Base-by-base conservation (phyloP, 768 basidiomycete species). In the Phylloporus rhodoxanthus region DNA sequence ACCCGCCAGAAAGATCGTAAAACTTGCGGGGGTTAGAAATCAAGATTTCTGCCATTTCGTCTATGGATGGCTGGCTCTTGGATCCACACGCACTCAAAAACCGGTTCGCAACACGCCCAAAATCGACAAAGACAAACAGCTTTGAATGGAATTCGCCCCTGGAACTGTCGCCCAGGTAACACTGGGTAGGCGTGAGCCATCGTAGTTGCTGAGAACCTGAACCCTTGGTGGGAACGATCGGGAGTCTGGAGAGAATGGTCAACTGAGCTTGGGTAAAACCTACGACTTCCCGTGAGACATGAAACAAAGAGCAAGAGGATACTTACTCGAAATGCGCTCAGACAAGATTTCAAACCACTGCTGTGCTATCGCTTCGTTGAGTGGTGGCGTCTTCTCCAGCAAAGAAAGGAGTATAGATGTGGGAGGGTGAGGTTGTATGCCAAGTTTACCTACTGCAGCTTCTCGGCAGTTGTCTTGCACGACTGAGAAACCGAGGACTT, bases 21-120 rank as follows among this genome's bases (percentile, higher is more conserved):
- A 95, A 91, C 48, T 75, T 72, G 28, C 70, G 72, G 11, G 91
- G 87, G 63, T 91, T 75, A 2, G 73, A 73, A 19, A 94, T 66
- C 37, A 92, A 66, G 46, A 82, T 84, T 45, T 76, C 75, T 0
- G 82, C 84, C 37, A 92, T 75, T 66, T 93, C 91, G 49, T 90
- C 83, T 5, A 92, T 80, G 39, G 81, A 91, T 4, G 95, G 94
- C 60, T 92, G 89, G 37, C 78, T 82, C 60, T 83, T 86, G 14
- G 93, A 89, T 10, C 96, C 95, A 57, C 91, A 91, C 3, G 87
- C 84, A 46, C 76, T 79, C 39, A 99, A 72, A 69, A 99, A 97
- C 4, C 77, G 73, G 57, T 93, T 95, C 21, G 87, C 95, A 5
- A 75, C 70, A 1, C 75, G 62, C 2, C 93, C 94, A 62, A 95